These are phyloP conservation scores for Fennellomyces sp. DNA, from an alignment of 371 early-diverging fungal genomes.

Conservation along the genomic window DNA sequence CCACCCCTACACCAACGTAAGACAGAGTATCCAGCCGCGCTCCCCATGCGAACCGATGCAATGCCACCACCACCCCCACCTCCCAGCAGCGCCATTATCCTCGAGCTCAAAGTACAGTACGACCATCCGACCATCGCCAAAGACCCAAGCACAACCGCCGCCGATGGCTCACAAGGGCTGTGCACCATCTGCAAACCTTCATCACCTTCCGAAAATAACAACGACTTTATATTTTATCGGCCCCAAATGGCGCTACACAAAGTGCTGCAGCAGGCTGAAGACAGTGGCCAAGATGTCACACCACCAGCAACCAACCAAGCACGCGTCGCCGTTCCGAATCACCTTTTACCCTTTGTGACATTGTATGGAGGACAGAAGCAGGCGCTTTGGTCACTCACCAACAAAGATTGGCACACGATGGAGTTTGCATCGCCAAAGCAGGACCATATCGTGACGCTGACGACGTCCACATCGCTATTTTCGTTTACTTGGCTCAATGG, in stretches of 20 bases:
- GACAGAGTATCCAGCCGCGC: conserved; percentile 13
- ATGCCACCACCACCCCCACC: not conserved
- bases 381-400: conserved; percentile 26
- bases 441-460: conserved; percentile 14
- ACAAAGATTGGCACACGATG: conserved; percentile 36
- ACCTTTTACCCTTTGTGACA: conserved; percentile 15
- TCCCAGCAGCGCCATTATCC: conserved; percentile 3
- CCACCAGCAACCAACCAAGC: not conserved
- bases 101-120: conserved; percentile 15
- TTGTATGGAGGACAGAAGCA: conserved; percentile 19
- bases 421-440: conserved; percentile 10
- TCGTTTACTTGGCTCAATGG: conserved; percentile 16
- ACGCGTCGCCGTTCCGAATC: conserved; percentile 7
- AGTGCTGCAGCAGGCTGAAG: conserved; percentile 9
- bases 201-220: not conserved
- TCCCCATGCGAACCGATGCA: conserved; percentile 15
- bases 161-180: not conserved
- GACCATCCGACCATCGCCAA: conserved; percentile 7
- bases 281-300: not conserved
- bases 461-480: conserved; percentile 26
- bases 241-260: conserved; percentile 18
- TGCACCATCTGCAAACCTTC: conserved; percentile 10
- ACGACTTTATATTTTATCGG: conserved; percentile 12
- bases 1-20: conserved; percentile 8
- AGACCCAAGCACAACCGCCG: not conserved